Percentiles rank a stretch among this genome's conserved stretches.
phyloP scores from a whole-genome alignment of 2,329 filamentous ascomycete genomes.

The Colletotrichum cordylinicola region DNA sequence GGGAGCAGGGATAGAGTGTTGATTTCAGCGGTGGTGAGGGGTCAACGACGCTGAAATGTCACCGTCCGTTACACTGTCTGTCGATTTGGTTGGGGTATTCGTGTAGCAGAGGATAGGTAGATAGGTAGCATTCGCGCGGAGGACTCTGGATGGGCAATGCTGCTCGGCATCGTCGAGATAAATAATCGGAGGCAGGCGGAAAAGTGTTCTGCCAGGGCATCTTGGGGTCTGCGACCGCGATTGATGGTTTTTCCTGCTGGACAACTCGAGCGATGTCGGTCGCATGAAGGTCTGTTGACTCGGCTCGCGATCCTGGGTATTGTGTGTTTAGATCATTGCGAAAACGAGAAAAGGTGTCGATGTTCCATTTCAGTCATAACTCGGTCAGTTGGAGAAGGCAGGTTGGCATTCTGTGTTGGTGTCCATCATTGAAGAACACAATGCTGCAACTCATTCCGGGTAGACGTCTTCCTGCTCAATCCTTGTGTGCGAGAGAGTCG shows the following conservation, averaged over 20 bases:
- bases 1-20: background rate
- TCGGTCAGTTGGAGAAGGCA: background rate
- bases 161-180: background rate
- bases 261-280: background rate
- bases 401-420: background rate
- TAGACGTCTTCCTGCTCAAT: background rate
- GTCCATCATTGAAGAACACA: background rate
- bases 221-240: background rate
- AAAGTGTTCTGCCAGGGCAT: conserved; percentile 13
- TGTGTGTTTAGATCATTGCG: background rate
- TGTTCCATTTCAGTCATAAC: background rate
- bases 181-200: background rate
- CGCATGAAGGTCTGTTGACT: background rate
- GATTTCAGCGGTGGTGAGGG: background rate
- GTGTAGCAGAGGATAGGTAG: too few species aligned
- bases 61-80: background rate
- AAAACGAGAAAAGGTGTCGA: background rate
- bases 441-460: background rate
- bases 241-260: conserved; percentile 10
- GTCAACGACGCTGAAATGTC: background rate
- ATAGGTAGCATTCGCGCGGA: background rate
- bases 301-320: rapidly evolving
- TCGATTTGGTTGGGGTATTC: background rate
- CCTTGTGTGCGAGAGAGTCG: too few species aligned
- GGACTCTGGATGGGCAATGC: background rate